phyloP scores from a whole-genome alignment of 2,329 filamentous ascomycete species.

The Talaromyces sp. region DNA sequence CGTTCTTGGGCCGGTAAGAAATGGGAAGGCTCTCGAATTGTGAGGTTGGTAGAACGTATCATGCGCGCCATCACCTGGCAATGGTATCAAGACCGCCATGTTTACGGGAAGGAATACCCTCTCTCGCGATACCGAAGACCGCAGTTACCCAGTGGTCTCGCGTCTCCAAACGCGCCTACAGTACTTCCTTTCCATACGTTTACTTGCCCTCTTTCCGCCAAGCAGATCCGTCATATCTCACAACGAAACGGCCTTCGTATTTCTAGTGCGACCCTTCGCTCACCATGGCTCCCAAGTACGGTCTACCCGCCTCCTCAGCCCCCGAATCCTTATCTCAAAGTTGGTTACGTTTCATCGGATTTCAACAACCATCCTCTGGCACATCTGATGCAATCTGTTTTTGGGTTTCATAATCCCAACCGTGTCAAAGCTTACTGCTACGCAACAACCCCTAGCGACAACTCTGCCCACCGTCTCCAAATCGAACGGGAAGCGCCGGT shows the following conservation, averaged over 20 bases:
- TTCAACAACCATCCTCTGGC: constrained; percentile 98
- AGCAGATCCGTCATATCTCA: constrained; percentile 88
- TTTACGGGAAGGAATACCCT: constrained; percentile 55
- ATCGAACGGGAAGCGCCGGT: constrained; percentile 90
- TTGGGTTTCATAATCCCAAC: constrained; percentile 74
- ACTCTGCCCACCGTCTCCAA: constrained; percentile 81
- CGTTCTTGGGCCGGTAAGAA: constrained; percentile 65
- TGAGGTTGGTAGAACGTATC: constrained; percentile 79
- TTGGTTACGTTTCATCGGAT: constrained; percentile 95
- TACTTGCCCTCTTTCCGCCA: constrained; percentile 85
- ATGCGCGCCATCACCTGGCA: constrained; percentile 73
- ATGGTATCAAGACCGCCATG: constrained; percentile 82
- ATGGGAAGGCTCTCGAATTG: constrained; percentile 83
- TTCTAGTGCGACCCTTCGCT: constrained; percentile 79
- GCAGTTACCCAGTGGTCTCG: constrained; percentile 65
- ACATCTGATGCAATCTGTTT: constrained; percentile 98
- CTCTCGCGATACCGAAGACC: constrained; percentile 64
- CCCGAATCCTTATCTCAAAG: constrained; percentile 75
- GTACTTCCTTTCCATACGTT: constrained; percentile 98
- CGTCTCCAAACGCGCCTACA: constrained; percentile 82
- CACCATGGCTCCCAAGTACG: constrained; percentile 76
- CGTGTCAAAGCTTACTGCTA: constrained; percentile 88
- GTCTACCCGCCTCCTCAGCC: constrained; percentile 84
- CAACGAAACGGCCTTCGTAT: constrained; percentile 92
- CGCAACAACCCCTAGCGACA: constrained; percentile 87